These are phyloP conservation scores for Fusarium camptoceras DNA, from an alignment of 2,329 filamentous ascomycete genomes.

Conservation along the genomic window DNA sequence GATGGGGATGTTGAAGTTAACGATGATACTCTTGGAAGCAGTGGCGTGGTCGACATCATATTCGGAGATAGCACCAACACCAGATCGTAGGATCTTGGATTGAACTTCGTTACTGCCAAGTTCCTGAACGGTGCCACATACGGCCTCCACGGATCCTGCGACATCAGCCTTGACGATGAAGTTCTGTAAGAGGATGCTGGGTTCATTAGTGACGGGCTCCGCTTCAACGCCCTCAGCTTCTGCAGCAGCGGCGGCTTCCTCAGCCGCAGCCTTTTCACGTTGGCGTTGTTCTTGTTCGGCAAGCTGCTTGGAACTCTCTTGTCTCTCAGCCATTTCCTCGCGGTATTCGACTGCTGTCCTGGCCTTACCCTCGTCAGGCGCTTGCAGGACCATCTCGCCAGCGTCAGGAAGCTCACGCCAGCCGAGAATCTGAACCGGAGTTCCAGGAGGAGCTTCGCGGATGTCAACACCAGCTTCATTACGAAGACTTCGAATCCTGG, in stretches of 20 bases:
- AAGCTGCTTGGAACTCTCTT: slow-evolving; percentile 82
- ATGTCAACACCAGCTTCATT: slow-evolving; percentile 86
- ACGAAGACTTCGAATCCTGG: slow-evolving; percentile 82
- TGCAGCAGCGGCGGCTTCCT: slow-evolving; percentile 51
- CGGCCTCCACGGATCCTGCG: slow-evolving; percentile 91
- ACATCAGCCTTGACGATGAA: slow-evolving; percentile 95
- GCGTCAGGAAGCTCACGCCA: slow-evolving; percentile 87
- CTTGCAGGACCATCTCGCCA: slow-evolving; percentile 89
- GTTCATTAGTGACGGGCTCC: slow-evolving; percentile 53
- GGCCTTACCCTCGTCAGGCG: slow-evolving; percentile 80
- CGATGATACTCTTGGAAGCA: slow-evolving; percentile 77
- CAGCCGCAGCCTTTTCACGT: slow-evolving; percentile 63
- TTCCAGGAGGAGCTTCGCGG: slow-evolving; percentile 82
- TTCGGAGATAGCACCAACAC: slow-evolving; percentile 82
- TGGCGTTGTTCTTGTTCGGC: slow-evolving; percentile 76
- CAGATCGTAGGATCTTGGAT: slow-evolving; percentile 79
- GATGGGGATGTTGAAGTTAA: slow-evolving; percentile 86
- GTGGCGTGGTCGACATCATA: slow-evolving; percentile 91
- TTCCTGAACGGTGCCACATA: slow-evolving; percentile 79
- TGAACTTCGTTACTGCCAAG: slow-evolving; percentile 88
- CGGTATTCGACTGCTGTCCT: slow-evolving; percentile 83
- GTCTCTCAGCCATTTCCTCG: slow-evolving; percentile 75
- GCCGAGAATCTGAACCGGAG: slow-evolving; percentile 92
- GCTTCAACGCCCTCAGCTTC: slow-evolving; percentile 54
- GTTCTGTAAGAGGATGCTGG: slow-evolving; percentile 69